Evolutionary conservation across 495 filamentous ascomycete species (phyloP), one percentile per base, ranked within the genome.

Genomic region (Aspergillus ostianus): DNA sequence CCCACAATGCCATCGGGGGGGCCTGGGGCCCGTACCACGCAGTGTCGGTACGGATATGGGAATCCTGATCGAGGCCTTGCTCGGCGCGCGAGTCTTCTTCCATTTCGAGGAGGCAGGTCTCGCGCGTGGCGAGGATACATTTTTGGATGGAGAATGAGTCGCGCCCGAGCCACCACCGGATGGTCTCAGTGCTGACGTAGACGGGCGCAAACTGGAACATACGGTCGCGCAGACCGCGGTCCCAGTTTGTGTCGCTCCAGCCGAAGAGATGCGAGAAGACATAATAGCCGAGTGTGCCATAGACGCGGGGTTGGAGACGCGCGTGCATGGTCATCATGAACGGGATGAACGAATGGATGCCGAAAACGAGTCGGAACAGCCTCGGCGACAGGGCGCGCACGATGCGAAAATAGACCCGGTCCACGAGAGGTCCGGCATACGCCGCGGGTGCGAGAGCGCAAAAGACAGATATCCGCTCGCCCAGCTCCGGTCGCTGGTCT

Each of bases 151-250:
- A 91, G 69, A 98, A 98, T 63, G 92, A 91, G 65, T 95, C 91
- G 2, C 88, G 75, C 0, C 94, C 94, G 1, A 98, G 80, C 93
- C 93, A 98, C 94, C 93, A 98, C 0, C 91, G 82, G 89, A 98
- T 96, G 21, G 85, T 88, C 76, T 98, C 93, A 6, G 90, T 85
- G 58, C 86, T 90, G 26, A 97, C 91, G 67, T 93, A 97, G 3
- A 95, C 90, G 4, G 93, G 93, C 3, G 90, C 85, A 61, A 96
- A 97, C 66, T 92, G 89, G 72, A 98, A 97, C 84, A 93, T 88
- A 13, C 93, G 85, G 64, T 90, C 79, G 46, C 90, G 82, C 17
- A 97, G 74, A 12, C 77, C 92, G 17, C 85, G 83, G 61, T 98
- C 93, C 93, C 93, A 98, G 9, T 91, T 82, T 4, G 64, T 73